These are phyloP conservation scores for Cinnamomum micranthum DNA, from an alignment of 164 flowering plant genomes.

Conservation along the genomic window DNA sequence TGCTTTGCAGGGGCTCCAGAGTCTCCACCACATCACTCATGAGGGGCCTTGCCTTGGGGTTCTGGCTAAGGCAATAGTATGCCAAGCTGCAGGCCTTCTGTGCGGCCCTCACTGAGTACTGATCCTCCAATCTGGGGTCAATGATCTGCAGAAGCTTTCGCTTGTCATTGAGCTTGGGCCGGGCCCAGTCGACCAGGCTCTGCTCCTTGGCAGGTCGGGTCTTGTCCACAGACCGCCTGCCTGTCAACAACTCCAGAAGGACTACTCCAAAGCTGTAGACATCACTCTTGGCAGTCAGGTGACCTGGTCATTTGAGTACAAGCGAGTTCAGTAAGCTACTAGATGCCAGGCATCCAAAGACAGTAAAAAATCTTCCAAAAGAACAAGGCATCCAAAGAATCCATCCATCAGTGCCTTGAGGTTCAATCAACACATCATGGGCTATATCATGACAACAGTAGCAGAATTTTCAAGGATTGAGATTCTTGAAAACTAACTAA, in stretches of 20 bases:
- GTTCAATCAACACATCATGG: background rate
- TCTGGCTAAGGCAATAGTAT: constrained; percentile 90
- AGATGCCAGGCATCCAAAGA: background rate
- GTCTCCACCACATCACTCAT: constrained; percentile 99
- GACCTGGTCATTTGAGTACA: constrained; percentile 50
- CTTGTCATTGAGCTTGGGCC: constrained; percentile 92
- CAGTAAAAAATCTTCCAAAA: background rate
- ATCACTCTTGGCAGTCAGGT: constrained; percentile 91
- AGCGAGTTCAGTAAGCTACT: background rate
- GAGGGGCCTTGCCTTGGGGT: constrained; percentile 95
- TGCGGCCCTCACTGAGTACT: constrained; percentile 87
- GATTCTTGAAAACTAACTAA: too few species aligned
- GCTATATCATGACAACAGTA: background rate
- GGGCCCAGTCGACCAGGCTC: constrained; percentile 94
- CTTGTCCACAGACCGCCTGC: constrained; percentile 87
- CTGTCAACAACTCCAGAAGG: constrained; percentile 87
- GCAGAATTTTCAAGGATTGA: too few species aligned
- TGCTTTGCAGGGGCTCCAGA: constrained; percentile 78
- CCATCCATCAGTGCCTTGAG: background rate
- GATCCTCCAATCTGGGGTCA: constrained; percentile 83
- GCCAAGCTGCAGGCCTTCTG: constrained; percentile 97
- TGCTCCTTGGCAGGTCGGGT: constrained; percentile 89
- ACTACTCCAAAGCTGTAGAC: constrained; percentile 98
- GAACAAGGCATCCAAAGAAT: background rate
- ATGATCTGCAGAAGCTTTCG: constrained; percentile 81